These are phyloP conservation scores for Candida michaelii DNA, from an alignment of 805 yeast species.

Conservation along the genomic window DNA sequence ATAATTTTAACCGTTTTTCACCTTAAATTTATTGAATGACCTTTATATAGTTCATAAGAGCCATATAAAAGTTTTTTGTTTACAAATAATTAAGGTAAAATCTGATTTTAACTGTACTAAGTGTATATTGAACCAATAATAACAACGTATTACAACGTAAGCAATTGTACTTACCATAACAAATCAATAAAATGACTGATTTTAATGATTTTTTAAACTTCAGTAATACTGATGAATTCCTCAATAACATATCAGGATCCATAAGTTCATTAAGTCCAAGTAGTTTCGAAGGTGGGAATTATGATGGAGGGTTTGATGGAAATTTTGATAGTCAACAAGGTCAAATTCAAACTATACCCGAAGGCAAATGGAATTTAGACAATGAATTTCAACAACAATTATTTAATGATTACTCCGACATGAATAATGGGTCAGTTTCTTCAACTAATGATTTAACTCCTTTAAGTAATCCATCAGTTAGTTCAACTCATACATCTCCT, in stretches of 20 bases:
- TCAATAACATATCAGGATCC: constrained; percentile 28
- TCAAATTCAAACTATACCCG: neutral
- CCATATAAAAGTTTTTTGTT: neutral
- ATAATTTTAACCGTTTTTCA: neutral
- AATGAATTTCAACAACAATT: constrained; percentile 6
- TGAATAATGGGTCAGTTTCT: constrained; percentile 7
- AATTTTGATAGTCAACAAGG: neutral
- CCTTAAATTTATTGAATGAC: neutral
- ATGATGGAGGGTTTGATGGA: constrained; percentile 5
- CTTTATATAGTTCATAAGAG: neutral
- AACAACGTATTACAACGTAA: too few relatives aligned
- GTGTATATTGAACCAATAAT: too few relatives aligned
- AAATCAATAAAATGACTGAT: constrained; percentile 2
- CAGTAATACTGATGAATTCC: constrained; percentile 30
- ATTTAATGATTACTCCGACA: constrained; percentile 5
- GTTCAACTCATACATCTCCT: constrained; percentile 25
- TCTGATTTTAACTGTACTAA: too few relatives aligned
- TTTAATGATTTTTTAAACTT: constrained; percentile 21
- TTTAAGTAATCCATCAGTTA: constrained; percentile 15
- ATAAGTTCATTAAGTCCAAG: constrained; percentile 19
- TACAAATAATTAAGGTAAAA: too few relatives aligned
- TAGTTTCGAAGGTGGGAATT: constrained; percentile 8
- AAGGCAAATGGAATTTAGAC: constrained; percentile 1
- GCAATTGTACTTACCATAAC: too few relatives aligned
- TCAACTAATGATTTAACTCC: constrained; percentile 21